Evolutionary conservation across 2,329 filamentous ascomycete genomes (phyloP).

Genomic region (Colletotrichum cuscutae): DNA sequence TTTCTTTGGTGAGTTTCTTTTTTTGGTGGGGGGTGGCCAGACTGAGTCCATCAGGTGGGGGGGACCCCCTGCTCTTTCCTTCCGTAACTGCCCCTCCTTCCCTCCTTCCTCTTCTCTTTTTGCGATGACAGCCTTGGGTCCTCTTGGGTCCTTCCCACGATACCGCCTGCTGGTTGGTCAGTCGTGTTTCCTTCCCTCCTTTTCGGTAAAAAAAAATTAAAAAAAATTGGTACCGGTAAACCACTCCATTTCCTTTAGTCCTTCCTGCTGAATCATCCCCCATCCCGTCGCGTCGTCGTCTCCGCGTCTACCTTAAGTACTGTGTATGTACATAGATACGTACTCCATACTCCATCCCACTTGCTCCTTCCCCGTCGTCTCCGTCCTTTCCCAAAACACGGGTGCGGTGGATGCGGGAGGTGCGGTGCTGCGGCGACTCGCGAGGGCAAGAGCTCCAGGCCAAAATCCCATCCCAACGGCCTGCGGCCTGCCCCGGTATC

Average conservation of each 20-base stretch:
- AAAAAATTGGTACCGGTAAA: no score
- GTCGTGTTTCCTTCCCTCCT: not conserved
- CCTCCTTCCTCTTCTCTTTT: not conserved
- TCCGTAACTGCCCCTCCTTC: not conserved
- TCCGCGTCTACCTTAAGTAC: constrained; percentile 1
- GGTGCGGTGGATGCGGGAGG: not conserved
- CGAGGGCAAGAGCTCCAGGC: not conserved
- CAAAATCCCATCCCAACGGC: not conserved
- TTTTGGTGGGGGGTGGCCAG: not conserved
- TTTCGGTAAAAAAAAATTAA: no score
- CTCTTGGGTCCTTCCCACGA: not conserved
- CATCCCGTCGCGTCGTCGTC: not conserved
- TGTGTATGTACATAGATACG: no score
- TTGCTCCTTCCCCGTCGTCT: not conserved
- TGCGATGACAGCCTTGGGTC: not conserved
- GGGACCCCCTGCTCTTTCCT: not conserved
- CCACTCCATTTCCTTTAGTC: not conserved
- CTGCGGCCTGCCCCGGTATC: not conserved
- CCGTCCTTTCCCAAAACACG: not conserved
- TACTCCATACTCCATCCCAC: not conserved
- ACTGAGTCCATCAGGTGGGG: constrained; percentile 15
- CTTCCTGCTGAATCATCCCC: not conserved
- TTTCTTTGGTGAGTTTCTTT: not conserved
- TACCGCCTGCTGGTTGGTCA: not conserved
- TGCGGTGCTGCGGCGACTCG: not conserved